Conservation (phyloP, 176 grass and related monocot species). For the Carex littledalei region DNA sequence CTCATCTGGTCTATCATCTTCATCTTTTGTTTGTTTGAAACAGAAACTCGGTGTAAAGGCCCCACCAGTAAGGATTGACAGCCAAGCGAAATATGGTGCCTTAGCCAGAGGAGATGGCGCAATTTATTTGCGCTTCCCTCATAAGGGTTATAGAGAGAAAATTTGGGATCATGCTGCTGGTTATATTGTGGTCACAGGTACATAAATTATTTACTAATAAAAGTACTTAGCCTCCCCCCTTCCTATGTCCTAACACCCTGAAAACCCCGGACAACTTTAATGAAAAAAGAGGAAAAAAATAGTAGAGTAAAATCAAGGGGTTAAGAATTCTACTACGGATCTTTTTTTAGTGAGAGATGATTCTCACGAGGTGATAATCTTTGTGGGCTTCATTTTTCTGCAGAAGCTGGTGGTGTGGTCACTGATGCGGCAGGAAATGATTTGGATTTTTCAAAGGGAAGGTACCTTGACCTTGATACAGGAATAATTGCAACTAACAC, state of each 20-base stretch:
- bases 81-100: slow-evolving; percentile 97
- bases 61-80: slow-evolving; percentile 92
- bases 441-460: slow-evolving; percentile 89
- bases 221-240: background rate
- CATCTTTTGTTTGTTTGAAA: slow-evolving; percentile 12
- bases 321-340: background rate
- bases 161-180: slow-evolving; percentile 99
- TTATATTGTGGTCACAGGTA: slow-evolving; percentile 86
- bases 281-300: background rate
- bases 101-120: slow-evolving; percentile 83
- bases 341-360: background rate
- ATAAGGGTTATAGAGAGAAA: slow-evolving; percentile 89
- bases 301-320: background rate
- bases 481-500: slow-evolving; percentile 87
- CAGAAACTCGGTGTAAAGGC: slow-evolving; percentile 94
- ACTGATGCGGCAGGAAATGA: slow-evolving; percentile 80
- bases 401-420: slow-evolving; percentile 91
- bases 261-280: background rate
- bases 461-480: slow-evolving; percentile 76
- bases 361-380: background rate
- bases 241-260: background rate
- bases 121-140: slow-evolving; percentile 89
- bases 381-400: slow-evolving; percentile 7
- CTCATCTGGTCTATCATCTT: background rate
- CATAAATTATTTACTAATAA: background rate